Percentiles rank a stretch among this genome's conserved stretches.
Evolutionary conservation across 495 filamentous ascomycete genomes (phyloP).

Genomic region (Chaetomidium leptoderma): DNA sequence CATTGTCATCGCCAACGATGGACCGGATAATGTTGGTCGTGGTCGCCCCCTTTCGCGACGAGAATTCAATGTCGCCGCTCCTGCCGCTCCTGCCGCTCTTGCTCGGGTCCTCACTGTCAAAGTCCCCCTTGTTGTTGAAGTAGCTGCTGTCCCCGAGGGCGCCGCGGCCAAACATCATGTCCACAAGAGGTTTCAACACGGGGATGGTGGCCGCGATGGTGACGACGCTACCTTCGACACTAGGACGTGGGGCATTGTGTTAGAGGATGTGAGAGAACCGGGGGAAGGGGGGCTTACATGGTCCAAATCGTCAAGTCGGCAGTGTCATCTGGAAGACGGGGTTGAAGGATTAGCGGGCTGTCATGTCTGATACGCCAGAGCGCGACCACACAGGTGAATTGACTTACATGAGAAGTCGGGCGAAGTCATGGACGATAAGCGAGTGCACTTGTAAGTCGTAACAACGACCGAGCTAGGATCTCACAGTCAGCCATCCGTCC

Average conservation of each 20-base stretch:
- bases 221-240: slow-evolving; percentile 45
- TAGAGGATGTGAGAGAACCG: neutral
- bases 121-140: too few species aligned
- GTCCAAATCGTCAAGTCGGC: slow-evolving; percentile 46
- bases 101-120: neutral
- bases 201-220: slow-evolving; percentile 49
- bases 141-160: too few species aligned
- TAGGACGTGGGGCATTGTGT: slow-evolving; percentile 18
- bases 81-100: too few species aligned
- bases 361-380: neutral
- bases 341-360: neutral
- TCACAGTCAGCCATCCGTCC: too few species aligned
- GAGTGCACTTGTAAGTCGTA: slow-evolving; percentile 42
- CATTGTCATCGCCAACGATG: too few species aligned
- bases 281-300: slow-evolving; percentile 26
- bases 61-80: too few species aligned
- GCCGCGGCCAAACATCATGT: slow-evolving; percentile 28
- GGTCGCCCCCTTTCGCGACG: too few species aligned
- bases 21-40: too few species aligned
- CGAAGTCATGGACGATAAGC: slow-evolving; percentile 37
- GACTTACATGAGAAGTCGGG: slow-evolving; percentile 34
- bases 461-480: slow-evolving; percentile 13
- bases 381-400: too few species aligned
- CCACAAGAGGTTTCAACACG: slow-evolving; percentile 42
- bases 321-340: slow-evolving; percentile 18